Base-by-base conservation (phyloP, 495 filamentous ascomycete species). In the Trichoderma orchidacearum region DNA sequence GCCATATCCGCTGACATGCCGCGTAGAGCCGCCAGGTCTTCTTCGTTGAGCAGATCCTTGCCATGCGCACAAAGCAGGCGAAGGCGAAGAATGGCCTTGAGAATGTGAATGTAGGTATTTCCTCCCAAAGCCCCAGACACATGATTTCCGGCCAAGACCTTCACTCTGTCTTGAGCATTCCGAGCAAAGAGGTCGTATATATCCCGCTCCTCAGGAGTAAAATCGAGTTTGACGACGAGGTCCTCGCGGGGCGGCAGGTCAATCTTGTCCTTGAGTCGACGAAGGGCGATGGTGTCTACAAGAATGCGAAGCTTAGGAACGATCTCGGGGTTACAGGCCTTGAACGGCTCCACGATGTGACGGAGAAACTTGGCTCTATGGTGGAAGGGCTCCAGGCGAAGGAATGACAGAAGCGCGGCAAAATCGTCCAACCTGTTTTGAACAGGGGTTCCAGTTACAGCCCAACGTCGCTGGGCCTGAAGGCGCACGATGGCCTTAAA, bases 341-440 rank as follows among this genome's bases (percentile, higher is more conserved):
- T 88, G 73, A 95, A 93, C 1, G 89, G 90, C 38, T 74, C 75
- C 18, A 90, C 77, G 55, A 98, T 94, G 61, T 87, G 80, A 57
- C 88, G 82, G 1, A 76, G 68, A 62, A 96, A 98, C 31, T 77
- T 80, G 56, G 71, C 68, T 54, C 79, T 82, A 38, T 95, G 85
- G 59, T 94, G 84, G 63, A 97, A 98, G 0, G 93, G 93, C 60
- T 82, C 81, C 13, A 98, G 68, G 2, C 86, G 84, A 6, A 98
- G 70, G 62, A 98, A 98, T 28, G 86, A 90, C 55, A 95, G 85
- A n/a, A 98, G 75, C 7, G 93, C 85, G 17, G 86, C 82, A 8
- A 98, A 76, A 66, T 98, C 93, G 54, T 95, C 90, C 5, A 98
- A 77, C 23, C 89, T 85, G 65, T 98, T 96, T 65, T 95, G 88